Evolutionary conservation across 805 yeast genomes (phyloP), one percentile per base, ranked within the genome.

Genomic region (Candida nanaspora): DNA sequence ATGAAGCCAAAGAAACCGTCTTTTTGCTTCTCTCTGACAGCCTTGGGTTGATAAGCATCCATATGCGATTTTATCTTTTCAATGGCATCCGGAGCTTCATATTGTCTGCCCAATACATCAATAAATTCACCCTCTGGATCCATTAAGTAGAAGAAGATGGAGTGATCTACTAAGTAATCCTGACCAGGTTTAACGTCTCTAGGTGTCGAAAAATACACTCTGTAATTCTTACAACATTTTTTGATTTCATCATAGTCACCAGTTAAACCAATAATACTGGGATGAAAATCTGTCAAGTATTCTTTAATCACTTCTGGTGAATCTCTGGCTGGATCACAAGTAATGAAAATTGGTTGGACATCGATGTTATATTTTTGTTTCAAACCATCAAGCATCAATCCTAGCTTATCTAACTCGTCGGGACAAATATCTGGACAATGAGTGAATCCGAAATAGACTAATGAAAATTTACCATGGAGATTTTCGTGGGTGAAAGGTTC

Each of bases 371-470:
- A 70, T 19, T 62, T 53, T 34, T 61, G 57, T 55, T 82, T 78
- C 55, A 91, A 69, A 29, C 69, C 72, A 48, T 74, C 76, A 54
- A 76, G 68, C 66, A 83, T 80, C 25, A 78, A 71, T 4, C 96
- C 91, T 57, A 93, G 72, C 57, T 91, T 86, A 60, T 93, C 98
- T 44, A 93, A 74, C 61, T 93, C 98, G 61, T 93, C 98, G 10
- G 98, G 98, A 63, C 98, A 93, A 40, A 93, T 89, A 63, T 93
- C 98, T 6, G 98, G 98, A 65, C 98, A 93, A 64, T 89, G 89
- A 4, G 96, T 85, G 68, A 93, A 93, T 0, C 98, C 98, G 64
- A 93, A 93, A 61, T 93, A 93, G n/a, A 91, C 62, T 35, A 93
- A 67, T 10, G 91, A 78, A 62, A 88, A 93, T 58, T 77, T 82